These are phyloP conservation scores for Carex arenaria DNA, from an alignment of 202 grass and related monocot genomes.

Conservation along the genomic window DNA sequence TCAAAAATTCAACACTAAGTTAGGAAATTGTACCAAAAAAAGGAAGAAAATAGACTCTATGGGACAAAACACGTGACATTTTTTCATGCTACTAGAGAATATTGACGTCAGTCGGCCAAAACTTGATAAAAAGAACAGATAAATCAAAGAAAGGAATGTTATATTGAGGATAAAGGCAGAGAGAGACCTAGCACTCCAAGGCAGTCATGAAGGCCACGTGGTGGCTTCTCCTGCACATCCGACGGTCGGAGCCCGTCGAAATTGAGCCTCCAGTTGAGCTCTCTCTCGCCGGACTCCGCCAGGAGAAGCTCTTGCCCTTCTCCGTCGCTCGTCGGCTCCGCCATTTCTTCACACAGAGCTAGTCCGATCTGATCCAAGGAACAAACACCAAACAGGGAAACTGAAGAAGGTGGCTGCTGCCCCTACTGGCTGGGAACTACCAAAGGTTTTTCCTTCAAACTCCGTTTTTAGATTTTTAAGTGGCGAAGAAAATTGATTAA, in stretches of 20 bases:
- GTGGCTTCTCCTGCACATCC: constrained; percentile 45
- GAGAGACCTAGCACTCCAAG: constrained; percentile 58
- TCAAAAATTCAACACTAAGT: background rate
- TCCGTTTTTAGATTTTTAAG: constrained; percentile 6
- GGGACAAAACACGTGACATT: background rate
- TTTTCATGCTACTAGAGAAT: background rate
- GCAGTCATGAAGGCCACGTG: constrained; percentile 56
- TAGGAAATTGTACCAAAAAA: constrained; percentile 12
- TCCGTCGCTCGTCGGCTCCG: constrained; percentile 3
- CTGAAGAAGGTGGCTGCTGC: background rate
- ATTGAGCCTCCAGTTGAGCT: constrained; percentile 88
- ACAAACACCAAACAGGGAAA: background rate
- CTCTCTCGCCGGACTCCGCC: constrained; percentile 32
- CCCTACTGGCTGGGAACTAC: background rate
- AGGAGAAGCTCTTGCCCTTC: constrained; percentile 61
- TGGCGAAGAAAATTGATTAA: constrained; percentile 14
- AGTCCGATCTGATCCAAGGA: background rate
- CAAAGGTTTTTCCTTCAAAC: background rate
- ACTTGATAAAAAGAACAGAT: background rate
- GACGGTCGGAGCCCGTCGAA: constrained; percentile 54
- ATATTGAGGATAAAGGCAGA: background rate
- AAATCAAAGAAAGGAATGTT: constrained; percentile 2
- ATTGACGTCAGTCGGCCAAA: background rate
- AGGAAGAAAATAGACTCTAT: background rate
- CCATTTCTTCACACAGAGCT: constrained; percentile 27